Evolutionary conservation across 768 basidiomycete species (phyloP).

Genomic region (Leucocoprinus leucothites): DNA sequence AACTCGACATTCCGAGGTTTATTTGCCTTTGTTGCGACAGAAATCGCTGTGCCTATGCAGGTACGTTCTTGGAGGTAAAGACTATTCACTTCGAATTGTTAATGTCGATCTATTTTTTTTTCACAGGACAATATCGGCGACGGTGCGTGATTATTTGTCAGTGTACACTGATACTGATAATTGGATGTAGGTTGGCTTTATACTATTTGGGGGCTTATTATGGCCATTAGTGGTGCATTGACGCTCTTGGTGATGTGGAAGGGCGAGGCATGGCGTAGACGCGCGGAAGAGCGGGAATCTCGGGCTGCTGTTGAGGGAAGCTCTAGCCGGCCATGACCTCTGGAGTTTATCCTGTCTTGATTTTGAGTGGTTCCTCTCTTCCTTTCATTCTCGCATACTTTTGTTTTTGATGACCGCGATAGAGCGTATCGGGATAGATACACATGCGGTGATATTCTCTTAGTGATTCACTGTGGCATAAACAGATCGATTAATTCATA

Average conservation of each 20-base stretch:
- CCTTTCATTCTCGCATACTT: no score
- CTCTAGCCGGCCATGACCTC: no score
- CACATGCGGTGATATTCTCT: no score
- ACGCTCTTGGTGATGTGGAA: conserved; percentile 59
- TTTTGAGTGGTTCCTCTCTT: no score
- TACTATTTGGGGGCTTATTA: conserved; percentile 53
- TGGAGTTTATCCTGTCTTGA: no score
- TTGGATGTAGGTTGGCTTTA: conserved; percentile 53
- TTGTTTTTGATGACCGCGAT: no score
- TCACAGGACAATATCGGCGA: conserved; percentile 66
- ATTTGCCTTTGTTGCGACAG: conserved; percentile 64
- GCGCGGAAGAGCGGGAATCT: conserved; percentile 46
- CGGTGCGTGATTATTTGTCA: conserved; percentile 34
- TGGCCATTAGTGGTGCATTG: conserved; percentile 50
- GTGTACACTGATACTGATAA: background rate
- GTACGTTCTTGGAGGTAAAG: conserved; percentile 25
- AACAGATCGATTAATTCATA: no score
- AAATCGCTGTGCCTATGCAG: conserved; percentile 74
- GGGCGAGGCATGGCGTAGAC: conserved; percentile 57
- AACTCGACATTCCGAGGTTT: conserved; percentile 77
- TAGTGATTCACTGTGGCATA: no score
- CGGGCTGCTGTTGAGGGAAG: no score
- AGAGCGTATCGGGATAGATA: no score
- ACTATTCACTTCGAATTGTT: background rate
- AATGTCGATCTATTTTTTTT: background rate